phyloP scores from a whole-genome alignment of 2,329 filamentous ascomycete genomes.

The Colletotrichum cordylinicola region DNA sequence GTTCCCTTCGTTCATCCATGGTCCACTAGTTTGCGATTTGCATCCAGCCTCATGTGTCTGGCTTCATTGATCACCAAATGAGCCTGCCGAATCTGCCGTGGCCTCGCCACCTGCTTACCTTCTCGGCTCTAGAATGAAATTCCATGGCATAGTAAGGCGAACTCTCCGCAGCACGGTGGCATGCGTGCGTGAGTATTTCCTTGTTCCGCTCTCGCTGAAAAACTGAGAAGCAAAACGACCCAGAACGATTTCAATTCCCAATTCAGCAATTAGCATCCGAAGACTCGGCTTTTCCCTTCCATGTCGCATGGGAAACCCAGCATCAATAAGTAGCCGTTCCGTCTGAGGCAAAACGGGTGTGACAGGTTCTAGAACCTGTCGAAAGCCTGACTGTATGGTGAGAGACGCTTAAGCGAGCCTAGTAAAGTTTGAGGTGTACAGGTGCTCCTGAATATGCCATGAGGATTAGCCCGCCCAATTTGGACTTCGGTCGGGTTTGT shows the following conservation, averaged over 20 bases:
- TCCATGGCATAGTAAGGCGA: neutral
- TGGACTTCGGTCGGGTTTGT: neutral
- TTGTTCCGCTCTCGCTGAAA: neutral
- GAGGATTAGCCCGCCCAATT: neutral
- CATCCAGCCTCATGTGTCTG: too few relatives aligned
- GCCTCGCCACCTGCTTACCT: neutral
- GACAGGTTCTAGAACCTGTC: neutral
- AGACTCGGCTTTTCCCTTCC: neutral
- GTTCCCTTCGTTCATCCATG: too few relatives aligned
- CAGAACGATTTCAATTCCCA: neutral
- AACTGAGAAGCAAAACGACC: neutral
- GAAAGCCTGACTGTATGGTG: neutral
- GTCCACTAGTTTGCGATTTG: too few relatives aligned
- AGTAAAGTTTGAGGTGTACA: neutral
- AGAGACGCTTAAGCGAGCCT: neutral
- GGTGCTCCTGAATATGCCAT: neutral
- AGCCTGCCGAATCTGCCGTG: neutral
- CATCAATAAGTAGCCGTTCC: neutral
- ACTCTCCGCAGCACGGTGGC: neutral
- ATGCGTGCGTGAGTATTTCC: neutral
- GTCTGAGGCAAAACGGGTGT: neutral
- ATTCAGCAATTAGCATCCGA: neutral
- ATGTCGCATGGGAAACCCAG: neutral
- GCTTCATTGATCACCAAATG: neutral
- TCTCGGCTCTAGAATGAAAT: neutral